phyloP scores from a whole-genome alignment of 257 asterid genomes.

The Coffea canephora region DNA sequence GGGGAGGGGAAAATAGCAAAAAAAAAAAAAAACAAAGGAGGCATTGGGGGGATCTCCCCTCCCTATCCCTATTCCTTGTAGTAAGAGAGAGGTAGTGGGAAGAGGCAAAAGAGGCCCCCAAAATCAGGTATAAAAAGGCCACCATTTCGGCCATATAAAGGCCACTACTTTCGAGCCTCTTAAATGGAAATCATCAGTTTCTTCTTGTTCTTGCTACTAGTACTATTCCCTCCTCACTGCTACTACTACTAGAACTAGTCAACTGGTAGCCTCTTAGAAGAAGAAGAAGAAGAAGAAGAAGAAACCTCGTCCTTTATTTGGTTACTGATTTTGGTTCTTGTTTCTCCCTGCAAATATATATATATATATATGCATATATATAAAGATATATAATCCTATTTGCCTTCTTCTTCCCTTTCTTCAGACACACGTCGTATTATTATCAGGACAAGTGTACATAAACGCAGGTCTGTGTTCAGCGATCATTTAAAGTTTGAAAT shows the following conservation, averaged over 20 bases:
- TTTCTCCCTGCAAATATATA: neutral
- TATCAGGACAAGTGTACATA: constrained; percentile 4
- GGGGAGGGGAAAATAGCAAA: too few relatives aligned
- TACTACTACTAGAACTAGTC: too few relatives aligned
- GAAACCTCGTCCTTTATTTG: neutral
- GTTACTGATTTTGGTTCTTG: too few relatives aligned
- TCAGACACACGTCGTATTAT: constrained; percentile 37
- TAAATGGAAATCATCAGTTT: constrained; percentile 12
- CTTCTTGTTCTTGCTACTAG: neutral
- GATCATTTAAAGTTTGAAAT: neutral
- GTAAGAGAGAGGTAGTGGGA: neutral
- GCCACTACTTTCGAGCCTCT: constrained; percentile 16
- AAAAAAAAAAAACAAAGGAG: neutral
- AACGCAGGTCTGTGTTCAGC: neutral
- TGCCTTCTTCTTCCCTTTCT: constrained; percentile 18
- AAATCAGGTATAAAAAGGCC: constrained; percentile 43
- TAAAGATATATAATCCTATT: neutral
- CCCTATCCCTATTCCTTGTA: neutral
- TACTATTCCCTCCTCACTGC: too few relatives aligned
- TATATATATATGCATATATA: too few relatives aligned
- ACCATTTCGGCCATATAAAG: constrained; percentile 18
- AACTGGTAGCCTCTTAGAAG: neutral
- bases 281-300: constrained; percentile 11
- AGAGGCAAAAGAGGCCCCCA: constrained; percentile 6
- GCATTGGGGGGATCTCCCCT: neutral